A percentile compares a stretch with the other conserved stretches of the same genome.
Evolutionary conservation across 179 eudicot species (phyloP).

Genomic region (Nepenthes alata): DNA sequence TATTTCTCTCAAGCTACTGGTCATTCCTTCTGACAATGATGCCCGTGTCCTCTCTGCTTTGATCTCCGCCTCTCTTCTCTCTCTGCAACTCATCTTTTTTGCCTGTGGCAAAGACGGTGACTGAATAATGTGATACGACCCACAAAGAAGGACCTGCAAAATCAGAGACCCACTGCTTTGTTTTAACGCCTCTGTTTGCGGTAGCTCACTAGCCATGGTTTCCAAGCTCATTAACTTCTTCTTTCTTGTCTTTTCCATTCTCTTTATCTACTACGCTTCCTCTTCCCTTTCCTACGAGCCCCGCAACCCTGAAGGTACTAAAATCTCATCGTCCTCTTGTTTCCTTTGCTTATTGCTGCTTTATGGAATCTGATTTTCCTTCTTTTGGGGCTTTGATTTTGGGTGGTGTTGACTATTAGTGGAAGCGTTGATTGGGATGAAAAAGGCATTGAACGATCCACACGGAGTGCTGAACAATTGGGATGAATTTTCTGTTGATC

Average conservation of each 20-base stretch:
- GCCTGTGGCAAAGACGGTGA: too few relatives aligned
- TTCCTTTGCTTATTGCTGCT: not conserved
- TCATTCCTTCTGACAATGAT: too few relatives aligned
- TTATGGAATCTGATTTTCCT: not conserved
- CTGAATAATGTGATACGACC: too few relatives aligned
- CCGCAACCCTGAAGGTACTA: slow-evolving; percentile 73
- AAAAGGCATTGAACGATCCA: slow-evolving; percentile 48
- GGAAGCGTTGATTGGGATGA: slow-evolving; percentile 57
- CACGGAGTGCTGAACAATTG: slow-evolving; percentile 61
- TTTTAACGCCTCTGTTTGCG: too few relatives aligned
- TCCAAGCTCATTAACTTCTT: not conserved
- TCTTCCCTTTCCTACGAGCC: slow-evolving; percentile 49
- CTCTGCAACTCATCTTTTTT: too few relatives aligned
- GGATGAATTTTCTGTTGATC: slow-evolving; percentile 94
- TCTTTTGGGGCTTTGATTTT: not conserved
- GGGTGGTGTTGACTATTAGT: slow-evolving; percentile 22
- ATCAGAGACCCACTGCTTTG: too few relatives aligned
- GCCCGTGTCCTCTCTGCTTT: too few relatives aligned
- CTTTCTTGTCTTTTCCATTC: slow-evolving; percentile 14
- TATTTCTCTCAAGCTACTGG: too few relatives aligned
- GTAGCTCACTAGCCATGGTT: not conserved
- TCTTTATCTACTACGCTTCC: slow-evolving; percentile 9
- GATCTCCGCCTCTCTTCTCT: too few relatives aligned
- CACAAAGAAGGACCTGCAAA: too few relatives aligned
- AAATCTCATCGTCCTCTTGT: not conserved